Percentiles rank a stretch among this genome's conserved stretches.
phyloP scores from a whole-genome alignment of 1,284 basidiomycete species.

The Austroboletus rostrupii region DNA sequence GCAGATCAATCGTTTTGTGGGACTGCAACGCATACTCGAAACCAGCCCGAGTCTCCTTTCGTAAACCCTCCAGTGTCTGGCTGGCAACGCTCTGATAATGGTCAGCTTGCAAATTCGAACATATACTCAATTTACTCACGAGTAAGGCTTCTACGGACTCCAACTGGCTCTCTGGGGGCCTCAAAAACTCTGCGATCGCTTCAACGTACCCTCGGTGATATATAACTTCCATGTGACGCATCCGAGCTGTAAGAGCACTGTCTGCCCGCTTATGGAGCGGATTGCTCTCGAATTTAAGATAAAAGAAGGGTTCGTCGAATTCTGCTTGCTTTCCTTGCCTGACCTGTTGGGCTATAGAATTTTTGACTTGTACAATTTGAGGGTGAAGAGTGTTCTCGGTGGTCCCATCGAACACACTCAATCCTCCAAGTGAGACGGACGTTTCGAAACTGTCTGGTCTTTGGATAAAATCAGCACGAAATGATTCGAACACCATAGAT shows the following conservation, averaged over 20 bases:
- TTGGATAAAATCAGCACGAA: constrained; percentile 84
- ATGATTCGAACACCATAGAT: constrained; percentile 85
- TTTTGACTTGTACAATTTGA: constrained; percentile 93
- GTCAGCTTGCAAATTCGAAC: constrained; percentile 5
- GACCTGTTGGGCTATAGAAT: constrained; percentile 21
- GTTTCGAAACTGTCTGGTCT: constrained; percentile 80
- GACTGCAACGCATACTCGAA: constrained; percentile 90
- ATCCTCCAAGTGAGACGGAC: constrained; percentile 81
- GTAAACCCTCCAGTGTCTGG: constrained; percentile 90
- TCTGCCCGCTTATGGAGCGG: constrained; percentile 93
- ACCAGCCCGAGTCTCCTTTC: constrained; percentile 93
- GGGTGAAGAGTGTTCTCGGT: constrained; percentile 80
- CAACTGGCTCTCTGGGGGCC: constrained; percentile 91
- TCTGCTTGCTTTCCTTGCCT: constrained; percentile 27
- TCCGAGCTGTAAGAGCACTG: constrained; percentile 83
- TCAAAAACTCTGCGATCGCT: constrained; percentile 89
- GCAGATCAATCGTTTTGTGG: constrained; percentile 94
- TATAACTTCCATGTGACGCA: constrained; percentile 97
- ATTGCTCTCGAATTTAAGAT: constrained; percentile 88
- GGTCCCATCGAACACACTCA: constrained; percentile 92
- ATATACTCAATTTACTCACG: constrained; percentile 38
- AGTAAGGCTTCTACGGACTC: constrained; percentile 91
- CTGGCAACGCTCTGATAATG: constrained; percentile 77
- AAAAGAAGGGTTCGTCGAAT: constrained; percentile 82
- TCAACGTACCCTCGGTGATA: constrained; percentile 96